phyloP scores from a whole-genome alignment of 139 green algal species.

The Haematococcus lacustris region DNA sequence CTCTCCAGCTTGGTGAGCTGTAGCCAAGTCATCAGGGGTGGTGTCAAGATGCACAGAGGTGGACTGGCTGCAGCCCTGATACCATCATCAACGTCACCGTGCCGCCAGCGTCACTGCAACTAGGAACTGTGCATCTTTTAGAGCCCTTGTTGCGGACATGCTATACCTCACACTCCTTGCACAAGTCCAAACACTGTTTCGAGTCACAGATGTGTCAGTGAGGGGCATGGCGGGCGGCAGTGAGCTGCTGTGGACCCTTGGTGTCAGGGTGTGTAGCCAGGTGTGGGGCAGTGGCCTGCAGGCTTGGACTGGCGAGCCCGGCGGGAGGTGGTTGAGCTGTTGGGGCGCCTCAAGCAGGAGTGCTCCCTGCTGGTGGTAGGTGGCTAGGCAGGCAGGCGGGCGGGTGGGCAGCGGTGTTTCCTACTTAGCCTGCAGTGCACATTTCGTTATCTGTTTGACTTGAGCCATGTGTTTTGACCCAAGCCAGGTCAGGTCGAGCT shows the following conservation, averaged over 20 bases:
- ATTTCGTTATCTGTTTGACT: background rate
- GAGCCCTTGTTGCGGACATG: too few species aligned
- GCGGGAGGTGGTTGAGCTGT: slow-evolving; percentile 38
- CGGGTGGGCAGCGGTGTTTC: background rate
- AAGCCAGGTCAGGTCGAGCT: background rate
- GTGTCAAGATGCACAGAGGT: background rate
- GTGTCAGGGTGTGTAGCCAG: background rate
- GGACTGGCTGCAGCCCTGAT: background rate
- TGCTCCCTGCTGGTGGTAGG: slow-evolving; percentile 81
- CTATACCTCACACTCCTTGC: background rate
- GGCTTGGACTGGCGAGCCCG: slow-evolving; percentile 75
- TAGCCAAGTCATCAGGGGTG: background rate
- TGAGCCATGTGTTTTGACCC: background rate
- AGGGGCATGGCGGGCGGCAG: too few species aligned
- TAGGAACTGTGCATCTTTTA: background rate
- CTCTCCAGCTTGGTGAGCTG: background rate
- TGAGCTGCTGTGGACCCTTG: too few species aligned
- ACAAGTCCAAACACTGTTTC: background rate
- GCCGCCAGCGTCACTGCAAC: background rate
- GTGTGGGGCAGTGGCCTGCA: background rate
- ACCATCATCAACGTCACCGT: background rate
- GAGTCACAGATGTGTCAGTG: background rate
- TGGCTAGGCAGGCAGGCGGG: background rate
- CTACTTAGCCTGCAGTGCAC: background rate
- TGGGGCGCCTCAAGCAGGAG: slow-evolving; percentile 56